These are phyloP conservation scores for Coemansia sp. DNA, from an alignment of 192 early-diverging fungal species.

Conservation along the genomic window DNA sequence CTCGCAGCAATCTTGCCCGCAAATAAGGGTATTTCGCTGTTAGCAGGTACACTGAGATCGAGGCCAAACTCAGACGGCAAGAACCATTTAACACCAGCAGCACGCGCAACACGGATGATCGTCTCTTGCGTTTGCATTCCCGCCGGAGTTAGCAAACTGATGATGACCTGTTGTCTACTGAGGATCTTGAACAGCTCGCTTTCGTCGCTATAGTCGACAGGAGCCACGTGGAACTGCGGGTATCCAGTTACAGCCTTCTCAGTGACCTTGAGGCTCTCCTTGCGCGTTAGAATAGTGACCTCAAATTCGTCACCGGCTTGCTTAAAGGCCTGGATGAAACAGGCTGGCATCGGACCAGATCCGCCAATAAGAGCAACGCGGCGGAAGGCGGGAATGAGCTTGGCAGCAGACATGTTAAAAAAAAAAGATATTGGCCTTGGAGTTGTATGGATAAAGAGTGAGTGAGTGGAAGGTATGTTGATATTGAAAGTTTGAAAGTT, in stretches of 20 bases:
- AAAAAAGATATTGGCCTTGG: background rate
- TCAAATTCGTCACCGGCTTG: background rate
- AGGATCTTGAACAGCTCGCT: background rate
- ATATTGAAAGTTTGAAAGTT: too few species aligned
- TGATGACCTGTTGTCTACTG: background rate
- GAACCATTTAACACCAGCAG: background rate
- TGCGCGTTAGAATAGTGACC: slow-evolving; percentile 2
- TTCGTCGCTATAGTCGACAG: slow-evolving; percentile 1
- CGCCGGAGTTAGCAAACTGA: background rate
- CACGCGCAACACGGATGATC: background rate
- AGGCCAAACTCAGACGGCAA: slow-evolving; percentile 8
- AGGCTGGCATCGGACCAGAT: background rate
- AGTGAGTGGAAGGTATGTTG: background rate
- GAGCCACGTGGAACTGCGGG: background rate
- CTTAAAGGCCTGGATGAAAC: slow-evolving; percentile 3
- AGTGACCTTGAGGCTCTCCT: background rate
- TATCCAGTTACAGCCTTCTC: background rate
- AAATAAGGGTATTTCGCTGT: background rate
- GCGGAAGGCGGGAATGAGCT: background rate
- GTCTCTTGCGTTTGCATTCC: background rate
- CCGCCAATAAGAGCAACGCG: background rate
- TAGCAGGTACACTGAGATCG: background rate
- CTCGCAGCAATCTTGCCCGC: background rate
- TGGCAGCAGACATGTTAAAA: background rate
- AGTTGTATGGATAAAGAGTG: background rate